phyloP scores from a whole-genome alignment of 306 rosid genomes.

The Cucumis melo region DNA sequence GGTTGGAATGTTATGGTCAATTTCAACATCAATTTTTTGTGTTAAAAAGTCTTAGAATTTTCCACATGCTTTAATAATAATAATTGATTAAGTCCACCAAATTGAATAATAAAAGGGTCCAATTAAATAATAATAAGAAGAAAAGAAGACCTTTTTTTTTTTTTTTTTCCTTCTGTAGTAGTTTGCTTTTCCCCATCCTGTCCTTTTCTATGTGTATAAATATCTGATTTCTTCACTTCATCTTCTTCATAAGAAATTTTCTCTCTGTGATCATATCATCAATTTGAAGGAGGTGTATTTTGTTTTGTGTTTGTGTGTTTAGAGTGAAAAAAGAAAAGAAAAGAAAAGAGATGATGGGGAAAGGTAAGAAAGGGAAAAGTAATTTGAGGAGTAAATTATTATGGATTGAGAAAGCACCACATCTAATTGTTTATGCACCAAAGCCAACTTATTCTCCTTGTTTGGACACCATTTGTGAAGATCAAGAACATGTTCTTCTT shows the following conservation, averaged over 20 bases:
- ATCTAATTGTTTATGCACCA: slow-evolving; percentile 26
- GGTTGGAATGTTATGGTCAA: neutral
- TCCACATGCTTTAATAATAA: neutral
- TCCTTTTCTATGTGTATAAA: neutral
- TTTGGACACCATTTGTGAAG: slow-evolving; percentile 46
- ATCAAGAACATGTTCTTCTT: neutral
- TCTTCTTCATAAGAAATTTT: neutral
- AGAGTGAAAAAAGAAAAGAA: too few species aligned
- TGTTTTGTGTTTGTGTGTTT: too few species aligned
- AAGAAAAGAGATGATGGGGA: neutral
- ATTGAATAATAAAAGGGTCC: neutral
- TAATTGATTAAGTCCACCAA: neutral
- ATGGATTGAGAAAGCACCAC: slow-evolving; percentile 4
- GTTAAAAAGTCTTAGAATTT: neutral
- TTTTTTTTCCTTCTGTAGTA: neutral
- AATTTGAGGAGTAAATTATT: neutral
- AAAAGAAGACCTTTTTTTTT: neutral
- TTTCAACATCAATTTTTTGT: neutral
- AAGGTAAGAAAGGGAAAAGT: neutral
- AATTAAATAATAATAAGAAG: neutral
- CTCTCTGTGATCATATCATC: too few species aligned
- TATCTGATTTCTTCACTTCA: neutral
- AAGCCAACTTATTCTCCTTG: slow-evolving; percentile 39
- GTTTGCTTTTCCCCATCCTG: neutral
- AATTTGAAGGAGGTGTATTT: too few species aligned